Evolutionary conservation across 371 early-diverging fungal species (phyloP), one percentile per base, ranked within the genome.

Genomic region (Choanephora cucurbitarum): DNA sequence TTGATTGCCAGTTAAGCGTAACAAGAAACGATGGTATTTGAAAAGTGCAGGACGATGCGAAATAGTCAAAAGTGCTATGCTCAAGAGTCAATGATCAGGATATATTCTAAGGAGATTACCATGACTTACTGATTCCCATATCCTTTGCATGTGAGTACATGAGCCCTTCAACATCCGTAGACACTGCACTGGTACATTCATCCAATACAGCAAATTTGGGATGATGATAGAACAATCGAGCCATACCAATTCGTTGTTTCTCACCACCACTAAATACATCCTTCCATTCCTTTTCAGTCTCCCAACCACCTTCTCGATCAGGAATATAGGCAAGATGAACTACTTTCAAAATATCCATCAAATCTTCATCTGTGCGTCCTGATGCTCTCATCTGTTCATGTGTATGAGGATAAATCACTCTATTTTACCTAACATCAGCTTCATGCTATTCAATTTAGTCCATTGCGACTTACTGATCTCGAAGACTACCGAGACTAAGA

Each of bases 221-320:
- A 62, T 81, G 81, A 68, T 95, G 95, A 70, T 93, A 95, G 66
- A 87, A 89, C 44, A 90, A 64, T 24, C 91, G 72, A 11, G 89
- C 87, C 84, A 87, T 81, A 46, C 82, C 80, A 62, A 89, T 78
- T 84, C 93, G 79, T 70, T 94, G 93, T 71, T 93, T 95, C 70
- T 95, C 95, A 44, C 95, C 95, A 14, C 93, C 94, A 34, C 92
- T 88, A 34, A 95, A 86, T 11, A 91, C 91, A 73, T 92, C 91
- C 66, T 89, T 91, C 95, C 95, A 95, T 72, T 95, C 93, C 57
- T 92, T 91, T 49, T 81, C 68, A 11, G 90, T 87, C 58, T 93
- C 92, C 85, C 89, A 94, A 5, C 95, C 94, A 44, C 92, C 93
- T 80, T 92, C 91, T 60, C 94, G 83, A 13, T 81, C 85, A 33